Base-by-base conservation (phyloP, 345 rosid species). In the Arabis hirsuta region DNA sequence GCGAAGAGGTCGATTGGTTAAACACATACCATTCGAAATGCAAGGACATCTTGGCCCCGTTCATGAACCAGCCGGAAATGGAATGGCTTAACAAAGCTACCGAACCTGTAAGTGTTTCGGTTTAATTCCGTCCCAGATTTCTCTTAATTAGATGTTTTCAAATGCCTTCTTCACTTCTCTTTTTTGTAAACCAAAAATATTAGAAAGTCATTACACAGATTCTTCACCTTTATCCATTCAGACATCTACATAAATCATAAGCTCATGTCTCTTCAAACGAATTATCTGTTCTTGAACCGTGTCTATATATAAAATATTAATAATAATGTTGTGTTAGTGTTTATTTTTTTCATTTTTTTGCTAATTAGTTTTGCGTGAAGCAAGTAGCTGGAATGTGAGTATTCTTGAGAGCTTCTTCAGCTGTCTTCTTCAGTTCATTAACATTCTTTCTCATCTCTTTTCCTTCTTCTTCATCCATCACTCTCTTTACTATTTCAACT, bases 1-100 rank as follows among this genome's bases (percentile, higher is more conserved):
- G 84, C 0, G 92, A 88, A 61, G 99, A 92, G 87, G 69, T 84
- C 1, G 81, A 84, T 31, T 96, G 97, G 97, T 59, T 92, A 41
- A 86, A 96, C 81, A 68, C 78, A 52, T 96, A 96, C 81, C 97
- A 92, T 80, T 79, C 78, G 14, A 84, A 71, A 56, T 92, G 99
- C 69, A 79, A 88, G 52, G 96, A 92, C 50, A 80, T 86, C 46
- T 78, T 92, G 76, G 87, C 88, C 1, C 82, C 98, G 0, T 82
- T 72, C 80, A 52, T 96, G 94, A 83, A 84, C 65, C 83, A 83
- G 59, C 16, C 76, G 12, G 92, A 92, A 86, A 80, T 77, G 83
- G 85, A 85, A 26, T 95, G 99, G 99, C 89, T 92, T 72, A 82
- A 78, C 76, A 87, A 83, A 77, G 99, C 99, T 43, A 92, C 99